A percentile compares a stretch with the other conserved stretches of the same genome.
Conservation (phyloP, 257 asterid genomes). For the Solanum peruvianum region DNA sequence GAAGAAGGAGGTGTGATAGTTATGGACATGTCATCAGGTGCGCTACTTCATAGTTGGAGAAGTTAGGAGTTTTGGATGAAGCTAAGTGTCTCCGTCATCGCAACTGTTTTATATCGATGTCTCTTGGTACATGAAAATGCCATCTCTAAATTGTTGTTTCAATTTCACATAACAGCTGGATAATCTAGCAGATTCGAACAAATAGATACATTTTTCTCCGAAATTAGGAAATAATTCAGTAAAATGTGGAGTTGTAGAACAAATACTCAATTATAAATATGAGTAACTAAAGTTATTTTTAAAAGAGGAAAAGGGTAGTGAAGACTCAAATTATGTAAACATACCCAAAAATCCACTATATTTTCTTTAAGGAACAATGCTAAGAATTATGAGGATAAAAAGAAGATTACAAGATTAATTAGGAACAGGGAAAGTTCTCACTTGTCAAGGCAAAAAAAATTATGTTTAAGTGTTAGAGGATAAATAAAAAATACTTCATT, state of each 20-base stretch:
- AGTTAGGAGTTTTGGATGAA: too few species aligned
- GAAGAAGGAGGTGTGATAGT: too few species aligned
- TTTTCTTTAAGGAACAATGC: constrained; percentile 12
- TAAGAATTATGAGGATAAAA: constrained; percentile 53
- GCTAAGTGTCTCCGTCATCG: too few species aligned
- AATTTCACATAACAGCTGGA: background rate
- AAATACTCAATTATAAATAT: constrained; percentile 16
- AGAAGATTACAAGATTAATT: constrained; percentile 63
- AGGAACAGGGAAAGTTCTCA: constrained; percentile 94
- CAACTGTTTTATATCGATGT: too few species aligned
- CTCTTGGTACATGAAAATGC: too few species aligned
- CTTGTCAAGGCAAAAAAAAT: constrained; percentile 2
- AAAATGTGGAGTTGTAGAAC: constrained; percentile 34
- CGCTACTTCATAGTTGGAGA: too few species aligned
- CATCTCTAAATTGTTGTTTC: too few species aligned
- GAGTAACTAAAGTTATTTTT: constrained; percentile 13
- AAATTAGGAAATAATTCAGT: constrained; percentile 13
- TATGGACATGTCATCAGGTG: too few species aligned
- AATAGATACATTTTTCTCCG: too few species aligned
- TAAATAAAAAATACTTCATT: too few species aligned
- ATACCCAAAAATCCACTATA: constrained; percentile 37
- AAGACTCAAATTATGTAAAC: constrained; percentile 17
- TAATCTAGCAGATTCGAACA: too few species aligned
- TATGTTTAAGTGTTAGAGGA: too few species aligned
- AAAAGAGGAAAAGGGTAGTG: constrained; percentile 53